Percentiles rank a stretch among this genome's conserved stretches.
phyloP scores from a whole-genome alignment of 345 rosid species.

The Eucalyptus rudis region DNA sequence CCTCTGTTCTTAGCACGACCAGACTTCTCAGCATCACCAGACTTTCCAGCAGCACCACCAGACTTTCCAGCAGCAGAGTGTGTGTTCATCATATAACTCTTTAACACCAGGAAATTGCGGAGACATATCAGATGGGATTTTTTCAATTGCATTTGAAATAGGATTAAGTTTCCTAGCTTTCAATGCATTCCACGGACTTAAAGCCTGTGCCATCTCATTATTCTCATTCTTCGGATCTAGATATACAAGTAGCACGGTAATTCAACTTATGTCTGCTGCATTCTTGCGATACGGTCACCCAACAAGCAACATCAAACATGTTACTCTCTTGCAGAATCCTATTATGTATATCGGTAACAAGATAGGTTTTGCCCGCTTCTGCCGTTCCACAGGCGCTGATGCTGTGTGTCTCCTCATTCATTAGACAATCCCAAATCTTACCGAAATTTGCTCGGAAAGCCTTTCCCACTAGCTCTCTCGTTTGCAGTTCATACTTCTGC shows the following conservation, averaged over 20 bases:
- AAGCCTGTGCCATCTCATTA: not conserved
- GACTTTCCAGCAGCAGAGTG: too few species aligned
- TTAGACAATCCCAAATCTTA: not conserved
- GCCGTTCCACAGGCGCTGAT: not conserved
- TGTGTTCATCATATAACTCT: too few species aligned
- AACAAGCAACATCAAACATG: not conserved
- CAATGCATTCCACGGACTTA: not conserved
- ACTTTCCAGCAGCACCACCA: too few species aligned
- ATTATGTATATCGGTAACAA: not conserved
- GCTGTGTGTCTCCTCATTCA: not conserved
- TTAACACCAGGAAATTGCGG: not conserved
- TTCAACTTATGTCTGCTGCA: not conserved
- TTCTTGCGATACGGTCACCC: not conserved
- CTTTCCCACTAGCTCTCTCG: not conserved
- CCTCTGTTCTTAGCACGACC: too few species aligned
- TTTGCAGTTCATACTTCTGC: not conserved
- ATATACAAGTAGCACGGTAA: rapidly evolving
- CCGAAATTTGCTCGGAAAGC: not conserved
- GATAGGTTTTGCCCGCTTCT: not conserved
- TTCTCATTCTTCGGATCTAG: not conserved
- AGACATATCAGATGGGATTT: not conserved
- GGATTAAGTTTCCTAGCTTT: not conserved
- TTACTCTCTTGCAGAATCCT: not conserved
- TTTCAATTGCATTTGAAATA: not conserved
- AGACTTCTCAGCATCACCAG: too few species aligned